phyloP scores from a whole-genome alignment of 2,329 filamentous ascomycete species.

The Colletotrichum brevisporum region DNA sequence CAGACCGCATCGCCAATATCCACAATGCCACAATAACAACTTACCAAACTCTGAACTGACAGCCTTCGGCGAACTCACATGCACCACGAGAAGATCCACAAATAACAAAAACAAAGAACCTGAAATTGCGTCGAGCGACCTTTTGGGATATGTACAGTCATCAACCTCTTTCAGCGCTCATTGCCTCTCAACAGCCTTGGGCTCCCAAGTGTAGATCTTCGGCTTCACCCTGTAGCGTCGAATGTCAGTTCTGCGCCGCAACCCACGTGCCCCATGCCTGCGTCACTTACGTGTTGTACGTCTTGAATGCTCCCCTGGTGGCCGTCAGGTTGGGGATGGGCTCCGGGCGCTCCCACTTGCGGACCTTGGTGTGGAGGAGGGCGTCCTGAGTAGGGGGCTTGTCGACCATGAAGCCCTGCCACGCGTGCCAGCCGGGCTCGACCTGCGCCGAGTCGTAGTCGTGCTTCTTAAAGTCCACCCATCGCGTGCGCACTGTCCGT shows the following conservation, averaged over 20 bases:
- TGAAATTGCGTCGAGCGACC: conserved; percentile 34
- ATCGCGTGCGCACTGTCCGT: conserved; percentile 85
- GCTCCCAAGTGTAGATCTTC: conserved; percentile 69
- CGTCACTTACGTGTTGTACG: conserved; percentile 91
- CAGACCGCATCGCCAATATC: too few relatives aligned
- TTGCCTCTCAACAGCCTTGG: conserved; percentile 49
- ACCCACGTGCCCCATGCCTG: neutral
- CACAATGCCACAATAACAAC: too few relatives aligned
- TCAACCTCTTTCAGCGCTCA: conserved; percentile 25
- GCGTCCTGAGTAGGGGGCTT: conserved; percentile 85
- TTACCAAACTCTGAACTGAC: too few relatives aligned
- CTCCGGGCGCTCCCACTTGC: conserved; percentile 82
- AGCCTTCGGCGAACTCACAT: too few relatives aligned
- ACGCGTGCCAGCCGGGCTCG: conserved; percentile 97
- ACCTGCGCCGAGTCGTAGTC: conserved; percentile 88
- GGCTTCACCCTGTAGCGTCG: conserved; percentile 61
- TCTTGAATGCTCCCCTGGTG: conserved; percentile 85
- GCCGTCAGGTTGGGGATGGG: conserved; percentile 82
- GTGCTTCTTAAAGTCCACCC: conserved; percentile 95
- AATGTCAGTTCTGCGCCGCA: conserved; percentile 3
- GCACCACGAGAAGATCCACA: neutral
- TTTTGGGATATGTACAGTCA: conserved; percentile 36
- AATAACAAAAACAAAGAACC: conserved; percentile 26
- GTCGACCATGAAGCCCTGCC: conserved; percentile 95
- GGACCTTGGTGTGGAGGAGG: conserved; percentile 75